phyloP scores from a whole-genome alignment of 768 basidiomycete species.

The Boletus sp. region DNA sequence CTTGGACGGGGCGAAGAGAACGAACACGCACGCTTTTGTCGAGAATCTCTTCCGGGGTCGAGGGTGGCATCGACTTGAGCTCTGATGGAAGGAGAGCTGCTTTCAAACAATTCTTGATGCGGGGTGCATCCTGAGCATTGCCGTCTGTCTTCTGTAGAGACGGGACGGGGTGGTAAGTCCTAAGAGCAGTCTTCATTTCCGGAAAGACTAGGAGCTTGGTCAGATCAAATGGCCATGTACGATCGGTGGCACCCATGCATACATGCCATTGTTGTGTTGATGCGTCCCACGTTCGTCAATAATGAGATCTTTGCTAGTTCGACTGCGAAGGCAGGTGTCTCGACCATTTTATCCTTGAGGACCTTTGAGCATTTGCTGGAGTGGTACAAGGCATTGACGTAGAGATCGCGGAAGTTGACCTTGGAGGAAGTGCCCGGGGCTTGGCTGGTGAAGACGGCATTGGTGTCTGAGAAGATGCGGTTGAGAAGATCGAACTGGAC shows the following conservation, averaged over 20 bases:
- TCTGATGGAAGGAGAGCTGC: conserved; percentile 75
- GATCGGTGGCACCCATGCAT: conserved; percentile 32
- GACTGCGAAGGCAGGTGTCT: conserved; percentile 72
- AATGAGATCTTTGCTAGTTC: conserved; percentile 83
- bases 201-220: conserved; percentile 65
- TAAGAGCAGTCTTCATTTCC: conserved; percentile 88
- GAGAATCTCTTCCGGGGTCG: conserved; percentile 73
- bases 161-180: conserved; percentile 89
- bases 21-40: conserved; percentile 53
- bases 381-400: conserved; percentile 76
- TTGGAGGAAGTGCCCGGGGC: conserved; percentile 45
- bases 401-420: conserved; percentile 80
- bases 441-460: conserved; percentile 70
- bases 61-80: conserved; percentile 60
- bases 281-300: conserved; percentile 84
- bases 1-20: conserved; percentile 1
- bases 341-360: conserved; percentile 83
- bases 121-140: conserved; percentile 87
- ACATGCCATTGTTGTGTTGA: conserved; percentile 93
- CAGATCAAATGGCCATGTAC: conserved; percentile 12
- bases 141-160: conserved; percentile 85
- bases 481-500: conserved; percentile 84
- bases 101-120: conserved; percentile 89
- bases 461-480: conserved; percentile 71
- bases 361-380: conserved; percentile 86